Conservation (phyloP, 2,329 filamentous ascomycete species). For the Blastomyces silverae region DNA sequence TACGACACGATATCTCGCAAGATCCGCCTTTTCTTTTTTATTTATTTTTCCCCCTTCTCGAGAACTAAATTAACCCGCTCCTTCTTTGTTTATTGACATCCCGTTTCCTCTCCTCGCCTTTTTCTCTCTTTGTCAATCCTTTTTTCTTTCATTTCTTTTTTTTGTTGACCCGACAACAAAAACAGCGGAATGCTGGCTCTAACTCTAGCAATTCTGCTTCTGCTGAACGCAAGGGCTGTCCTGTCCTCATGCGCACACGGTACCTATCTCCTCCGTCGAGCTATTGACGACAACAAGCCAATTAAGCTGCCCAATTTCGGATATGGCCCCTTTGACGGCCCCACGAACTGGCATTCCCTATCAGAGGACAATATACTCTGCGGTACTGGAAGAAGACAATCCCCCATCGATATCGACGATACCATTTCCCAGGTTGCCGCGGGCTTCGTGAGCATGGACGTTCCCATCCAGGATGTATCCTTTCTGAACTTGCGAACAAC, state of each 20-base stretch:
- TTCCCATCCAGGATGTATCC: constrained; percentile 23
- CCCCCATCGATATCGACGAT: constrained; percentile 49
- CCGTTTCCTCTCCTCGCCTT: background rate
- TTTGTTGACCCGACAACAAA: no score
- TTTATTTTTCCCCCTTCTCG: no score
- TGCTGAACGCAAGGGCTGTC: constrained; percentile 17
- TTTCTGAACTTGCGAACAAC: constrained; percentile 47
- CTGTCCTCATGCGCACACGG: constrained; percentile 40
- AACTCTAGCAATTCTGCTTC: constrained; percentile 5
- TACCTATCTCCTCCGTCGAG: constrained; percentile 32
- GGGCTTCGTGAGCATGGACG: constrained; percentile 23
- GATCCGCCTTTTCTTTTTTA: background rate
- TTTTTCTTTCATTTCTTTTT: no score
- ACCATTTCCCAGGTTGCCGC: constrained; percentile 21
- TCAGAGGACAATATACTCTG: constrained; percentile 43
- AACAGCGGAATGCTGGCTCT: constrained; percentile 10
- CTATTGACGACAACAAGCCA: constrained; percentile 27
- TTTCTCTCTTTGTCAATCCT: background rate
- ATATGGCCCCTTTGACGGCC: constrained; percentile 42
- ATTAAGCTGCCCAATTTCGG: constrained; percentile 36
- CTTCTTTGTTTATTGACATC: background rate
- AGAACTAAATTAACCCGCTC: no score
- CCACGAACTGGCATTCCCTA: constrained; percentile 49
- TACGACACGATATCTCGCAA: background rate
- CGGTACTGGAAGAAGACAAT: constrained; percentile 47